Conservation (phyloP, 1,139 yeast genomes). For the Debaryomycetaceae sp. region DNA sequence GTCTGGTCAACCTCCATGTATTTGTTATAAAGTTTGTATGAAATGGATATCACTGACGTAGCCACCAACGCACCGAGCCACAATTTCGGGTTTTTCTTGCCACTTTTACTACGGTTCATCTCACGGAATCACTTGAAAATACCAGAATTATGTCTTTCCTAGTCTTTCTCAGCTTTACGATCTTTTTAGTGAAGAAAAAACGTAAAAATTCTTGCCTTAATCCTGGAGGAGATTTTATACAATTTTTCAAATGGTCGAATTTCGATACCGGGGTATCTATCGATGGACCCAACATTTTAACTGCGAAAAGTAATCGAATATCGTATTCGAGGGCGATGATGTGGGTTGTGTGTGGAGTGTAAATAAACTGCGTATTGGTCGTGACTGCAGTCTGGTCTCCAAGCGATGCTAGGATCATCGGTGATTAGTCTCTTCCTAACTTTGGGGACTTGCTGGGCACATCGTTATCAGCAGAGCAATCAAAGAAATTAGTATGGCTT, state of each 20-base stretch:
- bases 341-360: too few relatives aligned
- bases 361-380: too few relatives aligned
- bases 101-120: neutral
- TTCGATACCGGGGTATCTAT: neutral
- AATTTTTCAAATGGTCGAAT: neutral
- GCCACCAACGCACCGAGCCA: slow-evolving; percentile 38
- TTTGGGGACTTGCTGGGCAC: too few relatives aligned
- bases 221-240: neutral
- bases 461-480: too few relatives aligned
- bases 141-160: neutral
- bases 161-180: neutral
- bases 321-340: too few relatives aligned
- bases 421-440: too few relatives aligned
- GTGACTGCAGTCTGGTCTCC: too few relatives aligned
- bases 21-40: slow-evolving; percentile 30
- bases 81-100: slow-evolving; percentile 24
- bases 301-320: neutral
- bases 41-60: slow-evolving; percentile 32
- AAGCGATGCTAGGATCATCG: too few relatives aligned
- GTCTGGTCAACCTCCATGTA: slow-evolving; percentile 11
- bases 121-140: neutral
- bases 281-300: neutral
- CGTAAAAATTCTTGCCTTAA: neutral
- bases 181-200: neutral
- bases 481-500: too few relatives aligned